phyloP scores from a whole-genome alignment of 441 rosid genomes.

The Corymbia calophylla region DNA sequence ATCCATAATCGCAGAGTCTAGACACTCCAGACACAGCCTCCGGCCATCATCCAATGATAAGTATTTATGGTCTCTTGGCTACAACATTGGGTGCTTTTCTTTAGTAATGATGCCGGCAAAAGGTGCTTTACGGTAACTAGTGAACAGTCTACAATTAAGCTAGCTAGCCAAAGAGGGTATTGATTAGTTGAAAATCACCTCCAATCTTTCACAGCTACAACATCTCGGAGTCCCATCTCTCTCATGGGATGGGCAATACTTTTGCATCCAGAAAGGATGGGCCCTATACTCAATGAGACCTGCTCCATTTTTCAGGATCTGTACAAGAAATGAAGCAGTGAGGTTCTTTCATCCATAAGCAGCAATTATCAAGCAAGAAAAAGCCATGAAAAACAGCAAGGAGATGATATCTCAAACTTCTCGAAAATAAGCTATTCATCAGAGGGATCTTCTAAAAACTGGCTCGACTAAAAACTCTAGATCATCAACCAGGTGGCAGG shows the following conservation, averaged over 20 bases:
- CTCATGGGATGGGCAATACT: conserved; percentile 13
- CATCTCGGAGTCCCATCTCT: conserved; percentile 10
- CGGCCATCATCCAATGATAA: background rate
- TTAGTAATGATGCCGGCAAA: background rate
- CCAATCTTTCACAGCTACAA: conserved; percentile 14
- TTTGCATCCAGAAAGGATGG: conserved; percentile 14
- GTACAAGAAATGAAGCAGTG: background rate
- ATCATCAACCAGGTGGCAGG: background rate
- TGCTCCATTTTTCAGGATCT: background rate
- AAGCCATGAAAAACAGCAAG: background rate
- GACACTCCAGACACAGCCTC: background rate
- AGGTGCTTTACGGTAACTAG: background rate
- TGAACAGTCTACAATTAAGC: background rate
- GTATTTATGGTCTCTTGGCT: background rate
- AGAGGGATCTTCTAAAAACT: background rate
- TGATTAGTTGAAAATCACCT: conserved; percentile 1
- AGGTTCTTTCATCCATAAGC: background rate
- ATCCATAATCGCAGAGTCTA: background rate
- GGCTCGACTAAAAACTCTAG: background rate
- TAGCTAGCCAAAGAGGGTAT: background rate
- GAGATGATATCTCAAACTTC: background rate
- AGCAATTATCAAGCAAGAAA: background rate
- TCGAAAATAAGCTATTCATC: background rate
- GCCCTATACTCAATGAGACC: conserved; percentile 1
- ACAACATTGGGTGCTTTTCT: background rate